Evolutionary conservation across 352 stramenopile species (phyloP).

Genomic region (Pythium aphanidermatum): DNA sequence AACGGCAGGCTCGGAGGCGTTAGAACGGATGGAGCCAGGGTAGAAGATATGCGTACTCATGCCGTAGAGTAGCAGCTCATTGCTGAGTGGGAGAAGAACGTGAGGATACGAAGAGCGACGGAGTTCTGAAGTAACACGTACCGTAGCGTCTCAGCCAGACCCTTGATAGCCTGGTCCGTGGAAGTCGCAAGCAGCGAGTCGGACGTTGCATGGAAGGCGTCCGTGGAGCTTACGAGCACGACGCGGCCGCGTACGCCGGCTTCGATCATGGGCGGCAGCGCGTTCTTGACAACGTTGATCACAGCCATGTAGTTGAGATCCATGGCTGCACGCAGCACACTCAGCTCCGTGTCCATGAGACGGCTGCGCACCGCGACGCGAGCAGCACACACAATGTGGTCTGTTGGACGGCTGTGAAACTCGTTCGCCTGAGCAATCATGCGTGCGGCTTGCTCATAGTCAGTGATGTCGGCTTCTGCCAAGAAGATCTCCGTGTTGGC

Average conservation of each 20-base stretch:
- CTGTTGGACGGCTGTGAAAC: constrained; percentile 39
- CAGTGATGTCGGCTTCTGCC: constrained; percentile 29
- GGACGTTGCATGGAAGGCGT: constrained; percentile 48
- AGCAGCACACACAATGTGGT: constrained; percentile 48
- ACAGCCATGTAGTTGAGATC: constrained; percentile 52
- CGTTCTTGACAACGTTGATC: constrained; percentile 45
- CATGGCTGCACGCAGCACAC: constrained; percentile 31
- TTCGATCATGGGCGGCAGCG: constrained; percentile 48
- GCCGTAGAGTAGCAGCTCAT: constrained; percentile 55
- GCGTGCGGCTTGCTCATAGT: constrained; percentile 25
- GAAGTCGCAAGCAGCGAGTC: constrained; percentile 86
- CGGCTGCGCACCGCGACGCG: constrained; percentile 22
- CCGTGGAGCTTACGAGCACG: constrained; percentile 45
- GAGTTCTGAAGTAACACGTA: too few species aligned
- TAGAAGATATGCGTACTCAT: constrained; percentile 84
- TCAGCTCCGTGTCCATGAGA: constrained; percentile 40
- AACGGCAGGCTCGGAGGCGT: not conserved
- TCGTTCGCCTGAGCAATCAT: constrained; percentile 37
- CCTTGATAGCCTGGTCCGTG: constrained; percentile 85
- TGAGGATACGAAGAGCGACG: too few species aligned
- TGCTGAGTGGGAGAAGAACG: constrained; percentile 11
- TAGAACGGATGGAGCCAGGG: constrained; percentile 42
- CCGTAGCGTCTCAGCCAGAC: constrained; percentile 87
- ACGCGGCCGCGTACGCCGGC: constrained; percentile 30
- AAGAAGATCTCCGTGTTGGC: constrained; percentile 30